Evolutionary conservation across 192 early-diverging fungal species (phyloP).

Genomic region (Coemansia sp.): DNA sequence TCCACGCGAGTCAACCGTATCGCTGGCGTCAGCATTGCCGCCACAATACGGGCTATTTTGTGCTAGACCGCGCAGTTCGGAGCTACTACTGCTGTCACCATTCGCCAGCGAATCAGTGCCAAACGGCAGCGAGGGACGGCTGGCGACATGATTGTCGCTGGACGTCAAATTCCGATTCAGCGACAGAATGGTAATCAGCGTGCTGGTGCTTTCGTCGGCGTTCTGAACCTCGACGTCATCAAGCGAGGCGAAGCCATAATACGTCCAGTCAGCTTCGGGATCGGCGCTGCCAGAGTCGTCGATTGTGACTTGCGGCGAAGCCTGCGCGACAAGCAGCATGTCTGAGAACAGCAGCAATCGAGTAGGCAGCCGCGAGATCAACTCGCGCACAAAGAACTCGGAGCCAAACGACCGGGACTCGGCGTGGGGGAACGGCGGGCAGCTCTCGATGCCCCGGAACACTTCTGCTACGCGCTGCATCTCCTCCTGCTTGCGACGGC

Average conservation of each 20-base stretch:
- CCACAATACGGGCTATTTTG: conserved; percentile 8
- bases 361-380: conserved; percentile 45
- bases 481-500: conserved; percentile 49
- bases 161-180: conserved; percentile 28
- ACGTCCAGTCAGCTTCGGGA: conserved; percentile 29
- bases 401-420: conserved; percentile 32
- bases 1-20: conserved; percentile 3
- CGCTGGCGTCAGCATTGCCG: conserved; percentile 8
- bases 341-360: conserved; percentile 44
- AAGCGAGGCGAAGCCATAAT: conserved; percentile 38
- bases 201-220: conserved; percentile 41
- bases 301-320: conserved; percentile 24
- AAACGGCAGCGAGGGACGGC: conserved; percentile 30
- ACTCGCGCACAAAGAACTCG: conserved; percentile 41
- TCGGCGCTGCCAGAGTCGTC: conserved; percentile 19
- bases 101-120: background rate
- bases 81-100: background rate
- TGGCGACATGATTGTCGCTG: background rate
- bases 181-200: conserved; percentile 46
- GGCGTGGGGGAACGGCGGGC: conserved; percentile 29
- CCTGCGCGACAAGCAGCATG: conserved; percentile 43
- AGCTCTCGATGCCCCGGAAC: conserved; percentile 28
- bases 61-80: conserved; percentile 9
- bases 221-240: conserved; percentile 49
- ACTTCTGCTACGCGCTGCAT: conserved; percentile 30